phyloP scores from a whole-genome alignment of 306 rosid genomes.

The Pyrus betulifolia region DNA sequence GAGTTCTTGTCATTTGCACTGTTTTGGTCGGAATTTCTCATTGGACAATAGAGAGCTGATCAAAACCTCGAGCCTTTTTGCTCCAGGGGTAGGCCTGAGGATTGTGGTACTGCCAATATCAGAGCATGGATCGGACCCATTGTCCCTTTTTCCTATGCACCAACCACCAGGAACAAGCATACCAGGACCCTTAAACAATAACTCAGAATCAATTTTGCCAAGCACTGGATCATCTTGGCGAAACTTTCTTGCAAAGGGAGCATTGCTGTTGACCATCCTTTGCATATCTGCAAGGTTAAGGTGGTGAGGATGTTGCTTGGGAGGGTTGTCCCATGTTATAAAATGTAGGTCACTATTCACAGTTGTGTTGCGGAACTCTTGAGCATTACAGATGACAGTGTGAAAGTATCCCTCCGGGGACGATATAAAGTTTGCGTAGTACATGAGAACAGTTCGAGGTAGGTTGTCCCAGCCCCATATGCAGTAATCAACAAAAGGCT shows the following conservation, averaged over 20 bases:
- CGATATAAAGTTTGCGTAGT: constrained; percentile 85
- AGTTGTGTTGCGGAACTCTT: constrained; percentile 87
- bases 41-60: constrained; percentile 60
- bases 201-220: constrained; percentile 61
- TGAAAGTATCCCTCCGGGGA: constrained; percentile 98
- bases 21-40: constrained; percentile 70
- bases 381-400: constrained; percentile 89
- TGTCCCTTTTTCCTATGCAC: constrained; percentile 80
- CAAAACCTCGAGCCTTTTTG: constrained; percentile 66
- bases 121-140: constrained; percentile 82
- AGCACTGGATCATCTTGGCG: constrained; percentile 71
- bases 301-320: constrained; percentile 97
- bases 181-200: constrained; percentile 50
- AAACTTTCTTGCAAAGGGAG: constrained; percentile 94
- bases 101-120: constrained; percentile 42
- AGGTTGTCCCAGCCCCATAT: constrained; percentile 99
- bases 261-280: constrained; percentile 64
- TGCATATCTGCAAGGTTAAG: constrained; percentile 61
- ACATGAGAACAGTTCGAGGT: constrained; percentile 91
- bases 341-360: constrained; percentile 91
- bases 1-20: constrained; percentile 56
- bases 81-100: constrained; percentile 73
- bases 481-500: constrained; percentile 80
- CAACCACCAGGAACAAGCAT: constrained; percentile 94
- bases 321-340: constrained; percentile 99